Evolutionary conservation across 352 stramenopile species (phyloP).

Genomic region (Globisporangium apiculatum): DNA sequence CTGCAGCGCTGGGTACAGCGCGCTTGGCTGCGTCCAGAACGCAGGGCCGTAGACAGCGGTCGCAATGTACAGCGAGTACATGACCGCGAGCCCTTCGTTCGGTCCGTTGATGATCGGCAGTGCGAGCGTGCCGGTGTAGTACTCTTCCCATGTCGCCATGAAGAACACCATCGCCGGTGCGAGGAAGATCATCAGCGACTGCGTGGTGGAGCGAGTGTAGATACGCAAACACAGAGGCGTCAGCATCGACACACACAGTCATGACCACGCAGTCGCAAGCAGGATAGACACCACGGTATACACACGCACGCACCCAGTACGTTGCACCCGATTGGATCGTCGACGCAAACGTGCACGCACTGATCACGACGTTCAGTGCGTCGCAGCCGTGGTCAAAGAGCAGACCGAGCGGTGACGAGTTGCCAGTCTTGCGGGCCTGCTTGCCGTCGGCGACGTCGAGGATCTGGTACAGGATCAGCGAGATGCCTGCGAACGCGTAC

Average conservation of each 20-base stretch:
- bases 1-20: conserved; percentile 49
- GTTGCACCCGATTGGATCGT: conserved; percentile 81
- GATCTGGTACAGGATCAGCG: conserved; percentile 75
- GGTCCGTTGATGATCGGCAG: conserved; percentile 95
- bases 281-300: no score
- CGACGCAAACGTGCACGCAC: conserved; percentile 77
- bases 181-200: conserved; percentile 71
- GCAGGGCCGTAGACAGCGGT: conserved; percentile 54
- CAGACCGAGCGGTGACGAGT: conserved; percentile 77
- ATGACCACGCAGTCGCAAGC: no score
- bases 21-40: conserved; percentile 62
- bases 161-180: conserved; percentile 91
- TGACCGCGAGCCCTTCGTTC: conserved; percentile 92
- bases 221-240: conserved; percentile 3
- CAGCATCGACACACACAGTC: conserved; percentile 1
- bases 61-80: conserved; percentile 75
- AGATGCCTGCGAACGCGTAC: conserved; percentile 57
- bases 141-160: conserved; percentile 98
- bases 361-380: conserved; percentile 78
- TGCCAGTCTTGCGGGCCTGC: conserved; percentile 80
- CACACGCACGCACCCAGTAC: conserved; percentile 51
- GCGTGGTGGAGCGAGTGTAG: conserved; percentile 4
- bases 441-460: conserved; percentile 85
- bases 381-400: conserved; percentile 86
- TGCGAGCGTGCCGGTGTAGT: conserved; percentile 94